Evolutionary conservation across 176 grass and related monocot genomes (phyloP), one percentile per base, ranked within the genome.

Genomic region (Carex cristatella): DNA sequence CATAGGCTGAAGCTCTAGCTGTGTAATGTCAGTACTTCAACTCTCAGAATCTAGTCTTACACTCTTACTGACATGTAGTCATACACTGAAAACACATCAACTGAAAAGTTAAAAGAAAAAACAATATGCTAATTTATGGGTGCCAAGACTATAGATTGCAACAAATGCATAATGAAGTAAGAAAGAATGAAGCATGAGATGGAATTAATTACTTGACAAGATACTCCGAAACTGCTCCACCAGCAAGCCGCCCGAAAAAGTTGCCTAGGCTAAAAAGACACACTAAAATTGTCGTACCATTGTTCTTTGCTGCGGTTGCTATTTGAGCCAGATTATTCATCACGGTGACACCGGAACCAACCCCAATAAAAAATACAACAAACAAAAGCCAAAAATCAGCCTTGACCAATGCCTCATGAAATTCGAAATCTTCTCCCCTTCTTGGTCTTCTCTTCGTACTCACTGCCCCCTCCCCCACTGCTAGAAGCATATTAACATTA

Each of bases 361-460:
- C 92, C 15, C 89, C 92, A n/a, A 94, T 66, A 79, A 94, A 94
- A 78, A 88, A 94, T 10, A 23, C 80, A 4, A 86, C 5, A 61
- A 91, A 94, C 0, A 94, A 81, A 73, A 94, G 87, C 92, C 92
- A 94, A 73, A 94, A 94, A 61, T 94, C 92, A 53, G 89, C 92
- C 74, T 94, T 94, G 8, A 94, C 55, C n/a, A 94, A 55, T 13
- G 86, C 92, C 82, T 94, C 89, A 0, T 58, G 46, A 70, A 91
- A 79, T 81, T 88, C 84, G 11, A 94, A 94, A 74, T 94, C 92
- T 5, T 94, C 92, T 42, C 92, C 92, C 18, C 92, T 83, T 79
- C 77, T 86, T 5, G 89, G 92, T 56, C 82, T 78, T 75, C 87
- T 82, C 61, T 73, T 91, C 42, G 7, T 85, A 30, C 27, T 58